Percentiles rank a stretch among this genome's conserved stretches.
phyloP scores from a whole-genome alignment of 129 eudicot genomes.

The Solidago caesia region DNA sequence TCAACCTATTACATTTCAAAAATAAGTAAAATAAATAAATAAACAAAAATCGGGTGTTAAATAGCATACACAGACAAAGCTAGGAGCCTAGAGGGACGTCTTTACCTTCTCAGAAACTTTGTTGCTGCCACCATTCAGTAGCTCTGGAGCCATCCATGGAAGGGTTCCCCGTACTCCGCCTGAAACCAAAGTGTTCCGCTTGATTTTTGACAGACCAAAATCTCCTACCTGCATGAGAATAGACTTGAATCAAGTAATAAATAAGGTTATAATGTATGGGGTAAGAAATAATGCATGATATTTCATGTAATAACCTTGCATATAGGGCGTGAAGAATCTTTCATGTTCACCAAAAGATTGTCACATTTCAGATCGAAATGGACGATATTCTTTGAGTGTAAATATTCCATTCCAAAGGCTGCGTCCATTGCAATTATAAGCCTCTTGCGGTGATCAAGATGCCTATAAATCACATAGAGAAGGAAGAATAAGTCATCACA shows the following conservation, averaged over 20 bases:
- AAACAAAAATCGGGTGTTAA: neutral
- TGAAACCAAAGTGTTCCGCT: conserved; percentile 89
- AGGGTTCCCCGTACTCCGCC: conserved; percentile 98
- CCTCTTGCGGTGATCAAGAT: conserved; percentile 88
- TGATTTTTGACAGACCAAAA: conserved; percentile 89
- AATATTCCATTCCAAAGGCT: conserved; percentile 97
- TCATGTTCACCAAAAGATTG: conserved; percentile 86
- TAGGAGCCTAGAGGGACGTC: neutral
- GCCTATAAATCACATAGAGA: conserved; percentile 42
- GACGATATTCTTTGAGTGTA: conserved; percentile 91
- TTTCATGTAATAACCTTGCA: conserved; percentile 67
- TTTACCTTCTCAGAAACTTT: conserved; percentile 92
- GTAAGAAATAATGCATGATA: neutral
- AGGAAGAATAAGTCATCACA: neutral
- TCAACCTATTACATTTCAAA: conserved; percentile 61
- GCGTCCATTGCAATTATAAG: conserved; percentile 96
- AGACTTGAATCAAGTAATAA: neutral
- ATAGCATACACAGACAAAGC: neutral
- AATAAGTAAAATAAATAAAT: neutral
- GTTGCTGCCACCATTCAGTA: conserved; percentile 85
- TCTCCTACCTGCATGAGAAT: conserved; percentile 70
- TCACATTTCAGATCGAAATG: conserved; percentile 97
- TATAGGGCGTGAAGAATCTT: conserved; percentile 89
- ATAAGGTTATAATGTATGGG: neutral
- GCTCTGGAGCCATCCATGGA: conserved; percentile 99